These are phyloP conservation scores for Chytriomyces confervae DNA, from an alignment of 192 early-diverging fungal genomes.

Conservation along the genomic window DNA sequence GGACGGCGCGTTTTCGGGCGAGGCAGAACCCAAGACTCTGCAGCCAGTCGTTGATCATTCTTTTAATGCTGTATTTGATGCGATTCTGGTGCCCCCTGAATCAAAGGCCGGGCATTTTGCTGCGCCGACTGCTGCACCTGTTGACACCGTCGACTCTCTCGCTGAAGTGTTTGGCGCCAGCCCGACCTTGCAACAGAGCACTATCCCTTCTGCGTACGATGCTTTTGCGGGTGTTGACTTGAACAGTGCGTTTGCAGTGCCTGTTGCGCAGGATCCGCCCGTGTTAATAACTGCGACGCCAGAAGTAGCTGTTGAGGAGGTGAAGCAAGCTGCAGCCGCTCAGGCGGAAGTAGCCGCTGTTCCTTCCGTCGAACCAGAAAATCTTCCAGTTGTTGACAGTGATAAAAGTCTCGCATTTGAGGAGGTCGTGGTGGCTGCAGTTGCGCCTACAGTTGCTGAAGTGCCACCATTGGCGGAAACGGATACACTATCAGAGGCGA, in stretches of 20 bases:
- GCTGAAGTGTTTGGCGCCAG: background rate
- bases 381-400: no score
- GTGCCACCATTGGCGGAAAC: no score
- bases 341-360: background rate
- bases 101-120: background rate
- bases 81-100: background rate
- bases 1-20: background rate
- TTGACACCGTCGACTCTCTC: background rate
- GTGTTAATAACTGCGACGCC: background rate
- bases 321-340: background rate
- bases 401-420: no score
- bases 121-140: background rate
- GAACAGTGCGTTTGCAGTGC: background rate
- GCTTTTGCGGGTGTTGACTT: background rate
- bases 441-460: background rate
- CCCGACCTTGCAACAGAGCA: background rate
- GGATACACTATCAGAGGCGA: no score
- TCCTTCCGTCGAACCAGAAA: no score
- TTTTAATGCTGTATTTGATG: conserved; percentile 6
- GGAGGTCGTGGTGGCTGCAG: background rate
- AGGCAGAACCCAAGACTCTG: background rate
- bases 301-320: no score
- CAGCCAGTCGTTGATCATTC: background rate
- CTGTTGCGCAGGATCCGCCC: background rate
- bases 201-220: background rate